Percentiles rank a stretch among this genome's conserved stretches.
Evolutionary conservation across 225 moss, liverwort and hornwort species (phyloP).

Genomic region (Polytrichum commune): DNA sequence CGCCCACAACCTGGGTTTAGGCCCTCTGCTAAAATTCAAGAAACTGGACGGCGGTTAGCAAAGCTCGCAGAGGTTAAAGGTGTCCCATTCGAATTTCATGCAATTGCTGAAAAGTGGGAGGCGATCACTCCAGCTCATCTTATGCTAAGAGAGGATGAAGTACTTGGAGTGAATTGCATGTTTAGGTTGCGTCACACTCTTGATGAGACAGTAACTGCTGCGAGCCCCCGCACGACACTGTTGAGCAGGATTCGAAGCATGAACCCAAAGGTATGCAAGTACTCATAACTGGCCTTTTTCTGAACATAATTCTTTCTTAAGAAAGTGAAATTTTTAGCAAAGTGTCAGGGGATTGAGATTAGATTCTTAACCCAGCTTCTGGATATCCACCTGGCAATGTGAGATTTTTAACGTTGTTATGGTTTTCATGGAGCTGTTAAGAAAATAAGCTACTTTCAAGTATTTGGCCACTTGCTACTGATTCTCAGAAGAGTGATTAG

Average conservation of each 20-base stretch:
- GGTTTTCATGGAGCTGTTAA: too few relatives aligned
- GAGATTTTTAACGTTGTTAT: too few relatives aligned
- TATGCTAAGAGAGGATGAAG: constrained; percentile 63
- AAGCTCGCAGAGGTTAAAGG: constrained; percentile 42
- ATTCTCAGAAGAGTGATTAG: too few relatives aligned
- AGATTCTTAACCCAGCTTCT: background rate
- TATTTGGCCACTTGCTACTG: background rate
- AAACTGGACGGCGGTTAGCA: constrained; percentile 69
- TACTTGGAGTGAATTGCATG: constrained; percentile 72
- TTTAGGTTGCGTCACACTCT: constrained; percentile 80
- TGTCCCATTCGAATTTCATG: constrained; percentile 79
- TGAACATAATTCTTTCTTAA: background rate
- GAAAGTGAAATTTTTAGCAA: background rate
- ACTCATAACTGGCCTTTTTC: background rate
- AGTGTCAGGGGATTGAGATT: background rate
- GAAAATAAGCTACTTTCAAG: background rate
- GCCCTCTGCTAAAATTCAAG: constrained; percentile 67
- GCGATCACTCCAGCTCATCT: constrained; percentile 66
- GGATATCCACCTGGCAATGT: background rate
- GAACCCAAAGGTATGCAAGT: constrained; percentile 54
- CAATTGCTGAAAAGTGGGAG: constrained; percentile 96
- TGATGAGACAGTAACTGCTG: constrained; percentile 84
- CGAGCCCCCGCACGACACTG: constrained; percentile 71
- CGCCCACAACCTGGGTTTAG: constrained; percentile 84
- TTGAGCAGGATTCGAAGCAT: constrained; percentile 64